phyloP scores from a whole-genome alignment of 306 rosid species.

The Vigna nakashimae region DNA sequence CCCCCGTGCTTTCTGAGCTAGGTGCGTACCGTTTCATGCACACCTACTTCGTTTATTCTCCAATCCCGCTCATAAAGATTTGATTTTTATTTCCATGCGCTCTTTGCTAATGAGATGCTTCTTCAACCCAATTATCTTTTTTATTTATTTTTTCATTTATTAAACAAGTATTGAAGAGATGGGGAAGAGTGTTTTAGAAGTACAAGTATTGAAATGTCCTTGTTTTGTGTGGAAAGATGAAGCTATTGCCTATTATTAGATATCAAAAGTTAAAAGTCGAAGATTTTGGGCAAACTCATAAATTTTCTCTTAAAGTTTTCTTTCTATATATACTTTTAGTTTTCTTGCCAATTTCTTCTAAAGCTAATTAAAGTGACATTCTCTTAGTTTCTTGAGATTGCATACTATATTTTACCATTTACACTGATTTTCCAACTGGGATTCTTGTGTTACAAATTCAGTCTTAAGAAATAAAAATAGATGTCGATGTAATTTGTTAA shows the following conservation, averaged over 20 bases:
- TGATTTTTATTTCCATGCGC: neutral
- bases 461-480: neutral
- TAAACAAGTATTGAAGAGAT: neutral
- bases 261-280: neutral
- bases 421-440: neutral
- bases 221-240: conserved; percentile 10
- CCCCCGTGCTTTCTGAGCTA: conserved; percentile 23
- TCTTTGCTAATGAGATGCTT: neutral
- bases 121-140: neutral
- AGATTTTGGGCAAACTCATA: neutral
- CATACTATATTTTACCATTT: neutral
- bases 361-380: neutral
- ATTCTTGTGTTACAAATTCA: neutral
- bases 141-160: neutral
- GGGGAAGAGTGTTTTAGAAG: neutral
- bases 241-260: neutral
- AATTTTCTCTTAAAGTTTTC: neutral
- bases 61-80: neutral
- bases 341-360: neutral
- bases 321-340: neutral
- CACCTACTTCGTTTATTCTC: neutral
- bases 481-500: neutral
- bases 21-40: neutral
- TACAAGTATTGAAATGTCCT: neutral
- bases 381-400: neutral